Percentiles rank a stretch among this genome's conserved stretches.
These are phyloP conservation scores for Aureobasidium sp. DNA, from an alignment of 2,329 filamentous ascomycete species.

Conservation along the genomic window DNA sequence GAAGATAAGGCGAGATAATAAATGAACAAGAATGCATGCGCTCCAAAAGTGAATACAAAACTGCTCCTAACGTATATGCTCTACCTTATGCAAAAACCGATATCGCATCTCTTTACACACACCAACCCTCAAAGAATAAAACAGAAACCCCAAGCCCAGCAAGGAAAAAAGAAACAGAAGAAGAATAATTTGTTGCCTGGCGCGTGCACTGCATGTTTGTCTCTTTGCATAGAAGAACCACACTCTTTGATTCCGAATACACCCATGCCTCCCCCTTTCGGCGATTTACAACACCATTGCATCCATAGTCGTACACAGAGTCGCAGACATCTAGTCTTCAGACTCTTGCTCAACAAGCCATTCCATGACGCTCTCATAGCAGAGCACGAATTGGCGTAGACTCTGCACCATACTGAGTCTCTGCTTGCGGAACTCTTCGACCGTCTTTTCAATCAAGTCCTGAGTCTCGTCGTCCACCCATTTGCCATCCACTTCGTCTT, in stretches of 20 bases:
- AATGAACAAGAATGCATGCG: background rate
- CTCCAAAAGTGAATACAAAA: background rate
- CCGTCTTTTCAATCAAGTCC: conserved; percentile 77
- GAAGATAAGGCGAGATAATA: too few relatives aligned
- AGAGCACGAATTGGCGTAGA: conserved; percentile 84
- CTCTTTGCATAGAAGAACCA: background rate
- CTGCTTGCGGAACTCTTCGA: conserved; percentile 84
- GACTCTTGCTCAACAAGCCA: conserved; percentile 55
- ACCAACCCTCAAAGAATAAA: background rate
- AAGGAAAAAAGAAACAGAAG: background rate
- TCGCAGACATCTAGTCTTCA: background rate
- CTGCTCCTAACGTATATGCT: background rate
- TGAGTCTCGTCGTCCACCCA: conserved; percentile 65
- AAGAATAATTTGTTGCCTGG: background rate
- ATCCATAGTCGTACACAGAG: background rate
- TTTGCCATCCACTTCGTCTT: conserved; percentile 29
- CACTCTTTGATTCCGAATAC: background rate
- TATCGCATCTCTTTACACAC: background rate
- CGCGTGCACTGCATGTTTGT: background rate
- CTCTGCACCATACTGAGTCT: conserved; percentile 95
- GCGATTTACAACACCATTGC: background rate
- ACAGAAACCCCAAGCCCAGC: too few relatives aligned
- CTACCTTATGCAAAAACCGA: background rate
- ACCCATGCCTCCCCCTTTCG: background rate
- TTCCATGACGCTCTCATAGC: conserved; percentile 89